Conservation (phyloP, 1,284 basidiomycete species). For the Apiotrichum veenhuisii region DNA sequence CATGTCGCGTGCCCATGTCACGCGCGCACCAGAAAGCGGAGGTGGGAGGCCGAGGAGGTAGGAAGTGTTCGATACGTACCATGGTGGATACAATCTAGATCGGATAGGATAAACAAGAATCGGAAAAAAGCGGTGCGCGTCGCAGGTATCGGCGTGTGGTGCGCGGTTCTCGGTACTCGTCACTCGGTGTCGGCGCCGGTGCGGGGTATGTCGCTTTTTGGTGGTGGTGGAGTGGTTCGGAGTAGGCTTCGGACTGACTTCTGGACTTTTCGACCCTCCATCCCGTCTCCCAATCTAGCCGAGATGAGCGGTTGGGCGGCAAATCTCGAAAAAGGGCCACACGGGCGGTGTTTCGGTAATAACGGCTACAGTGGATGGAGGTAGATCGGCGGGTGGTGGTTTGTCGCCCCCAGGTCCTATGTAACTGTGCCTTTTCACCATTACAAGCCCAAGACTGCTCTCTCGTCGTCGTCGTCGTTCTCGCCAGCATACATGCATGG, state of each 20-base stretch:
- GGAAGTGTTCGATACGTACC: not conserved
- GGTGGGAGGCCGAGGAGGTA: no score
- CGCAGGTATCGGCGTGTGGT: no score
- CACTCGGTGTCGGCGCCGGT: no score
- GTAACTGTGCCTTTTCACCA: not conserved
- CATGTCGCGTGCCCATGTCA: no score
- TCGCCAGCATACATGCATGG: not conserved
- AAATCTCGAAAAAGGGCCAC: not conserved
- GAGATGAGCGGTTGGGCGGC: not conserved
- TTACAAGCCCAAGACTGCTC: not conserved
- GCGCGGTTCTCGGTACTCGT: no score
- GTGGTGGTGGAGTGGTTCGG: not conserved
- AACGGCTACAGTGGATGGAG: not conserved
- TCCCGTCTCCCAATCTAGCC: not conserved
- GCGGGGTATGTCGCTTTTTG: no score
- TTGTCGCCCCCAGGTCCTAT: not conserved
- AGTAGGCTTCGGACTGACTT: not conserved
- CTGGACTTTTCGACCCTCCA: not conserved
- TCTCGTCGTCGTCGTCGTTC: no score
- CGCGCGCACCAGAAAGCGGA: no score
- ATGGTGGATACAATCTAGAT: not conserved
- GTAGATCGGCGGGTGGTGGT: no score
- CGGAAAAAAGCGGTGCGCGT: no score
- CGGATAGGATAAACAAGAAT: no score
- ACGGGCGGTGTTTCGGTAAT: not conserved